Evolutionary conservation across 352 stramenopile species (phyloP), one percentile per base, ranked within the genome.

Genomic region (Phytopythium boreale): DNA sequence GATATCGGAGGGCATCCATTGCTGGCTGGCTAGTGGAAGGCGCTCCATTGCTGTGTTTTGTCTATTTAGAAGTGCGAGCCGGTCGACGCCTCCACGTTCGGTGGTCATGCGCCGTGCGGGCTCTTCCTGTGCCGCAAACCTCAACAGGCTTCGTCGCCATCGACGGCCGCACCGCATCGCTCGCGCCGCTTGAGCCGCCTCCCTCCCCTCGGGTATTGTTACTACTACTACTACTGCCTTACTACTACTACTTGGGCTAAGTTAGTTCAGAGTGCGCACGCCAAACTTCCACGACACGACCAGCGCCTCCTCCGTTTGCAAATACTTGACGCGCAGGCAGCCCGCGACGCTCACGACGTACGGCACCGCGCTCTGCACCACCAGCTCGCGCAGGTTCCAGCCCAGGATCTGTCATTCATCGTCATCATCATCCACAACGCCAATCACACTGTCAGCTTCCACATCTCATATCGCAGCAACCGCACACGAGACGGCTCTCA

Each of bases 331-430:
- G 56, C 75, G 76, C 64, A 88, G 68, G 37, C 60, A 60, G 51
- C 71, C 75, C 44, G 71, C 68, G 34, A 86, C 75, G 49, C 65
- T 77, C 51, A 88, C 79, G 43, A 70, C 72, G 66, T 81, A 86
- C 56, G 68, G 76, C 60, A 51, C 70, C 43, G 67, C 76, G 44
- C 64, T 75, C 63, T 84, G 79, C 46, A 74, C 70, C 44, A 88
- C 79, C 11, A 80, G 58, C 61, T 87, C 79, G 46, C 72, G 74
- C 34, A 87, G 57, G 70, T 87, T 85, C 79, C 79, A 87, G 9
- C 76, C 76, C 49, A 87, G 72, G 59, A 85, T 58, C 79, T 87
- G 27, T n/a, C 67, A 31, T n/a, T 47, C 56, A 56, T 7, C n/a
- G n/a, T 47, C 56, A 56, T 7, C n/a, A 36, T 47, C 52, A 59